Percentiles rank a stretch among this genome's conserved stretches.
Evolutionary conservation across 441 rosid species (phyloP).

Genomic region (Dalechampia spathulata): DNA sequence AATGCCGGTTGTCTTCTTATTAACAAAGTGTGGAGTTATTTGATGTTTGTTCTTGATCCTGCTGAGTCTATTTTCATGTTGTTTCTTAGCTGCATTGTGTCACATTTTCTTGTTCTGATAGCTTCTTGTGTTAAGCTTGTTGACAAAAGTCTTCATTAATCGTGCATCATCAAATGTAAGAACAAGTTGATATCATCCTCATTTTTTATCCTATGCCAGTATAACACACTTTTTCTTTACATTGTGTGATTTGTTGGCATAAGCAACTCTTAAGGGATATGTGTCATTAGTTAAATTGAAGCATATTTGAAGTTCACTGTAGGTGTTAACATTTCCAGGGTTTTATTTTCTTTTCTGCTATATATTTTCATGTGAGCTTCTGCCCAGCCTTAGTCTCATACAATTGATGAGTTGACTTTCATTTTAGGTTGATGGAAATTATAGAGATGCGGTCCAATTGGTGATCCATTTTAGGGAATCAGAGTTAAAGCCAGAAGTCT

Average conservation of each 20-base stretch:
- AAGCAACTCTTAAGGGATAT: neutral
- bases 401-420: constrained; percentile 10
- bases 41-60: neutral
- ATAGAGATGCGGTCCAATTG: constrained; percentile 54
- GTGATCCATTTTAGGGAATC: constrained; percentile 57
- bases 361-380: neutral
- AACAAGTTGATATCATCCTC: neutral
- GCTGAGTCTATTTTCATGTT: neutral
- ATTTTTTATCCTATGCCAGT: neutral
- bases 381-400: too few relatives aligned
- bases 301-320: neutral
- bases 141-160: neutral
- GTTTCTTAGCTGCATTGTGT: neutral
- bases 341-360: neutral
- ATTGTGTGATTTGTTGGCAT: neutral
- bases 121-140: neutral
- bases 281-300: neutral
- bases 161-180: neutral
- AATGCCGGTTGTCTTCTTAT: too few relatives aligned
- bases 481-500: constrained; percentile 73
- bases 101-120: too few relatives aligned
- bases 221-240: neutral
- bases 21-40: too few relatives aligned
- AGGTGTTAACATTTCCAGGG: neutral
- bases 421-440: constrained; percentile 72